Percentiles rank a stretch among this genome's conserved stretches.
Conservation (phyloP, 352 stramenopile genomes). For the Blastocystis sp. region DNA sequence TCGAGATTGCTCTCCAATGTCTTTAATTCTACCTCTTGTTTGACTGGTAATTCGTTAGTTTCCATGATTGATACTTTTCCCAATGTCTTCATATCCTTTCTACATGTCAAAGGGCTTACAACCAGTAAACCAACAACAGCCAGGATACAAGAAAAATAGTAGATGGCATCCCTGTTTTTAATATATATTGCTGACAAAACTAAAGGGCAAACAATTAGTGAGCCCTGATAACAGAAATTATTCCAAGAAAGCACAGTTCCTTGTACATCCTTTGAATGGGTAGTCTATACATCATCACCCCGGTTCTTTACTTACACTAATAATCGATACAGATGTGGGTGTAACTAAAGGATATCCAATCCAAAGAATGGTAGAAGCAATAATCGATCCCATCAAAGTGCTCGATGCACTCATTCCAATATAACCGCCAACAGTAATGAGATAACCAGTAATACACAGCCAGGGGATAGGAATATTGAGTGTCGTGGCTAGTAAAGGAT, state of each 20-base stretch:
- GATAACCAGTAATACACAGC: not conserved
- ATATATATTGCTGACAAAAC: constrained; percentile 29
- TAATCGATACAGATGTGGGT: constrained; percentile 37
- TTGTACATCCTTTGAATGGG: not conserved
- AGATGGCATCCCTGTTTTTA: not conserved
- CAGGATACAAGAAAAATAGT: not conserved
- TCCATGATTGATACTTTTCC: not conserved
- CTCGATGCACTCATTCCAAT: constrained; percentile 11
- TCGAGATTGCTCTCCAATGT: not conserved
- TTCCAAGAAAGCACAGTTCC: constrained; percentile 33
- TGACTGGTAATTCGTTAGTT: not conserved
- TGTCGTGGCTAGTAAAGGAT: not conserved
- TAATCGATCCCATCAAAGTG: not conserved
- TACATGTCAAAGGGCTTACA: not conserved
- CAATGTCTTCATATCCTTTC: not conserved
- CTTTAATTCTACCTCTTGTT: not conserved
- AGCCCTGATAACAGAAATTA: constrained; percentile 14
- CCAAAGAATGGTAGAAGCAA: constrained; percentile 21
- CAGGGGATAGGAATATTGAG: not conserved
- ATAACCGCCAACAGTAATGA: constrained; percentile 5
- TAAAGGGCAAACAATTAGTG: constrained; percentile 13
- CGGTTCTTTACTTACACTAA: not conserved
- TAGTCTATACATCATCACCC: constrained; percentile 14
- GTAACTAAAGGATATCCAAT: constrained; percentile 28
- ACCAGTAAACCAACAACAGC: not conserved